Evolutionary conservation across 2,329 filamentous ascomycete species (phyloP), one percentile per base, ranked within the genome.

Genomic region (Cladosporium cucumerinum): DNA sequence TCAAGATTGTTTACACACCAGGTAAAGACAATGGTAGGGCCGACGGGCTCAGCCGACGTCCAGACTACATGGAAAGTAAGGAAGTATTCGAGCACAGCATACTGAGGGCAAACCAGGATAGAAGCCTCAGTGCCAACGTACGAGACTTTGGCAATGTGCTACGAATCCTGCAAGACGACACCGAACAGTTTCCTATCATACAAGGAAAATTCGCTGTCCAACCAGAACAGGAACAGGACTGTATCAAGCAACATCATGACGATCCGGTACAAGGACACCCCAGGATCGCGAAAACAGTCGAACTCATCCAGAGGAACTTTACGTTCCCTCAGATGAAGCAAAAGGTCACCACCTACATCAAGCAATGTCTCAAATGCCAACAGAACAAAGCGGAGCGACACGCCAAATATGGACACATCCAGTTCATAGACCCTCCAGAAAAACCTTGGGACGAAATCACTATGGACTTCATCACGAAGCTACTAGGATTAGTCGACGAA

Each of bases 391-490:
- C 12, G 2, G 28, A 60, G 49, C 39, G 43, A 49, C 26, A 60
- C 23, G 18, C 57, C 36, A 60, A 51, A 36, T 60, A 60, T 32
- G 21, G 57, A 30, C 26, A 60, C 26, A 60, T 60, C 23, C 18
- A 60, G 39, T 51, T 60, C 18, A 49, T 60, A 16, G 18, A 60
- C n/a, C 28, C 25, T 32, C 43, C 30, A 51, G 58, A 61, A 26
- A 49, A 51, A 18, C 43, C 43, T 6, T 61, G 36, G 43, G 28
- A 61, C 28, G 28, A 61, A 23, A 61, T 61, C n/a, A 61, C 58
- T 36, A 61, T 61, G 36, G 43, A 61, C 26, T 61, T 61, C 36
- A 61, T 61, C 52, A 61, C 21, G 4, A 61, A 61, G n/a, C n/a
- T 61, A 34, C 43, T 51, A 36, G 43, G 26, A 61, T 61, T 18